Conservation (phyloP, 345 rosid genomes). For the Corchorus olitorius region DNA sequence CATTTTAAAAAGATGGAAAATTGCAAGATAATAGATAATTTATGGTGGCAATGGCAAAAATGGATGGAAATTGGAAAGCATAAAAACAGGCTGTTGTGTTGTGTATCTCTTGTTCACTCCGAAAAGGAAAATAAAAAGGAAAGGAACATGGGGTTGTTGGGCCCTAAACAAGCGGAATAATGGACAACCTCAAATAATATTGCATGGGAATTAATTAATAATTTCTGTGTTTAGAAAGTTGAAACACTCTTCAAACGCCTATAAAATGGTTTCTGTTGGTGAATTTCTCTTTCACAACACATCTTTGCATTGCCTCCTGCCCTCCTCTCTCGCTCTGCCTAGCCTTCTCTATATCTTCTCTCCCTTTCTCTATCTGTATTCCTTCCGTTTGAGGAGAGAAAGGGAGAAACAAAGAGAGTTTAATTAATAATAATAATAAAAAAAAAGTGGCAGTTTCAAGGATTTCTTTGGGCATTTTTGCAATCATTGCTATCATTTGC, state of each 20-base stretch:
- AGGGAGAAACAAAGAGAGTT: background rate
- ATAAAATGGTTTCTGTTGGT: background rate
- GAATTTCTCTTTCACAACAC: background rate
- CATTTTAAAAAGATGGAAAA: background rate
- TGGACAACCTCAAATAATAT: conserved; percentile 10
- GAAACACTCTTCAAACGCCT: background rate
- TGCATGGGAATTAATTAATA: background rate
- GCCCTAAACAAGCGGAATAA: conserved; percentile 19
- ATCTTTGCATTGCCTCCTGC: conserved; percentile 15
- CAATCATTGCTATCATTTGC: conserved; percentile 38
- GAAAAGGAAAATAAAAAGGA: background rate
- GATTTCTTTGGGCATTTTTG: conserved; percentile 41
- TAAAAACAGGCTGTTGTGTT: background rate
- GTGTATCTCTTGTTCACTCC: background rate
- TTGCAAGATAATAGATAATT: background rate
- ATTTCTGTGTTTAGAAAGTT: background rate
- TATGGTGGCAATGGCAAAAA: background rate
- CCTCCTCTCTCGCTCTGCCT: conserved; percentile 26
- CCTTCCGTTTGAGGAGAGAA: conserved; percentile 25
- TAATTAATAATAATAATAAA: background rate
- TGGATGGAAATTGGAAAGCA: background rate
- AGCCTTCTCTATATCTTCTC: conserved; percentile 10
- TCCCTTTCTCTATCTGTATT: conserved; percentile 8
- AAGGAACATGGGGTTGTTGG: conserved; percentile 11
- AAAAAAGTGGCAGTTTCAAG: conserved; percentile 51